phyloP scores from a whole-genome alignment of 192 early-diverging fungal genomes.

The Pilobolus umbonatus region DNA sequence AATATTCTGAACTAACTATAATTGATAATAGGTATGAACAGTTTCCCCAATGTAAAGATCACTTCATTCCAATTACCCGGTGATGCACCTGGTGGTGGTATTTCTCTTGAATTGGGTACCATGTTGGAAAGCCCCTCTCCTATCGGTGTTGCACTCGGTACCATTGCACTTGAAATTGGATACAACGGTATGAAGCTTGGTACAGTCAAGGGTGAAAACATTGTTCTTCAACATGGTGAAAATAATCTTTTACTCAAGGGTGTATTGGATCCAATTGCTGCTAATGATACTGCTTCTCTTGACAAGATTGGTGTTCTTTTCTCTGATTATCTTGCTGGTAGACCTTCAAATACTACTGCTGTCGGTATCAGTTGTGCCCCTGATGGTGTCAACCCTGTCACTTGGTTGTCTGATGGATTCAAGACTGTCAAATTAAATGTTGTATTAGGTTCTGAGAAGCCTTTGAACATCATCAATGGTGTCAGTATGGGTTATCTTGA shows the following conservation, averaged over 20 bases:
- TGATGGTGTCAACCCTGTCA: constrained; percentile 41
- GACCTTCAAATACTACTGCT: constrained; percentile 41
- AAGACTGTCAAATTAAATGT: constrained; percentile 46
- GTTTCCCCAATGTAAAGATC: constrained; percentile 48
- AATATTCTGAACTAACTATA: neutral
- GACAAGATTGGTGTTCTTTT: constrained; percentile 44
- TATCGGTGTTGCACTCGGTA: constrained; percentile 51
- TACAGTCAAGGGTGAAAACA: constrained; percentile 37
- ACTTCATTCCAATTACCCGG: constrained; percentile 47
- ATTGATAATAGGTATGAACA: constrained; percentile 41
- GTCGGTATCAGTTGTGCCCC: constrained; percentile 48
- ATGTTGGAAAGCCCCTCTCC: constrained; percentile 47
- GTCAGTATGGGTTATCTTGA: constrained; percentile 49
- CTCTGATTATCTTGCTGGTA: constrained; percentile 47
- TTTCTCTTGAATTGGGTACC: constrained; percentile 48
- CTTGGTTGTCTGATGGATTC: constrained; percentile 48
- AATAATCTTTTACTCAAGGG: constrained; percentile 48
- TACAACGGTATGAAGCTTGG: constrained; percentile 43
- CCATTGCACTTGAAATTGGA: constrained; percentile 42
- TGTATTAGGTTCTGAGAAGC: constrained; percentile 33
- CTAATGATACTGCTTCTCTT: constrained; percentile 32
- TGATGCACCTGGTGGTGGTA: constrained; percentile 50
- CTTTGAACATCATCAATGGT: constrained; percentile 46
- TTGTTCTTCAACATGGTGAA: constrained; percentile 33
- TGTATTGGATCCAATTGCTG: constrained; percentile 42